Conservation (phyloP, 2,329 filamentous ascomycete species). For the Arthroderma uncinatum region DNA sequence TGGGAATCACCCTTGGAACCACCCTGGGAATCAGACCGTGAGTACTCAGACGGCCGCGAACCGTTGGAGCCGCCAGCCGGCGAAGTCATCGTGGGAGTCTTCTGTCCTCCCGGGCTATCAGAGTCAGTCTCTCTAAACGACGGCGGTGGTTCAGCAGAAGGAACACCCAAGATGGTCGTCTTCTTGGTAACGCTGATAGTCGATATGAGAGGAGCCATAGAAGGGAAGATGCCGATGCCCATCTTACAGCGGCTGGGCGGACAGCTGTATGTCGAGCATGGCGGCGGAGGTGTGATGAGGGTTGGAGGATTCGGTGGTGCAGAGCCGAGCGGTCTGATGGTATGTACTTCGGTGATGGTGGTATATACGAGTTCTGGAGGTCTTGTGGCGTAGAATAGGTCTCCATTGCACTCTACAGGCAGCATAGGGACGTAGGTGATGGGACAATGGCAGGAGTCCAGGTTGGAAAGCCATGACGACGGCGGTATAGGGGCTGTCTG, state of each 20-base stretch:
- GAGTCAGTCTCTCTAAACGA: slow-evolving; percentile 1
- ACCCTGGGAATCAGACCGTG: neutral
- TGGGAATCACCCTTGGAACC: neutral
- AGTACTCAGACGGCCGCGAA: neutral
- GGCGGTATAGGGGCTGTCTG: neutral
- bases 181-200: slow-evolving; percentile 12
- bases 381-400: neutral
- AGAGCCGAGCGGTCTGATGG: neutral
- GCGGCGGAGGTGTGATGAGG: slow-evolving; percentile 10
- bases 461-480: neutral
- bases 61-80: neutral
- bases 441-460: neutral
- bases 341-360: slow-evolving; percentile 10
- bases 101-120: neutral
- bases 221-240: neutral
- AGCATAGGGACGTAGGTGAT: neutral
- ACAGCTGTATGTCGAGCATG: slow-evolving; percentile 9
- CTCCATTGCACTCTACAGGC: neutral
- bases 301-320: neutral
- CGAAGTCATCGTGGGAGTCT: neutral
- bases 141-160: slow-evolving; percentile 6
- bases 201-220: neutral
- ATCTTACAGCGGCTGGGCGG: neutral
- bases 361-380: slow-evolving; percentile 6
- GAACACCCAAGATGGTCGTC: slow-evolving; percentile 9